A percentile compares a stretch with the other conserved stretches of the same genome.
These are phyloP conservation scores for Fusarium sp. DNA, from an alignment of 2,329 filamentous ascomycete species.

Conservation along the genomic window DNA sequence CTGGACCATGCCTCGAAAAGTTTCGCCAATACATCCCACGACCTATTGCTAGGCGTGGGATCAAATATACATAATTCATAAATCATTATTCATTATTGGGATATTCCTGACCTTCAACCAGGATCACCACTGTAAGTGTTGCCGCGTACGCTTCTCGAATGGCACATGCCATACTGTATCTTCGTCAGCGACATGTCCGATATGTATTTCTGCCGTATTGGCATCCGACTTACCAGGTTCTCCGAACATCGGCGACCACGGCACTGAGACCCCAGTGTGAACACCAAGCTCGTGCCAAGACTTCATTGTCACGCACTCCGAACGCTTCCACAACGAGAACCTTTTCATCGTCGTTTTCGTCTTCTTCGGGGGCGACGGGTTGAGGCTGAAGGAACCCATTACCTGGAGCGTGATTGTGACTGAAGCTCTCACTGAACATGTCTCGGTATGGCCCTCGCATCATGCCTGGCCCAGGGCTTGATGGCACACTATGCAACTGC, in stretches of 20 bases:
- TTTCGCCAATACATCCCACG: slow-evolving; percentile 21
- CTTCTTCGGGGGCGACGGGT: slow-evolving; percentile 52
- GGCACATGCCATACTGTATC: slow-evolving; percentile 77
- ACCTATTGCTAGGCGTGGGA: slow-evolving; percentile 18
- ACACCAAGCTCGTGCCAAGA: slow-evolving; percentile 83
- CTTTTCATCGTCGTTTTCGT: slow-evolving; percentile 71
- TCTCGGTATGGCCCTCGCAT: slow-evolving; percentile 48
- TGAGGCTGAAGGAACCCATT: slow-evolving; percentile 41
- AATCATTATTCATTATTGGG: slow-evolving; percentile 60
- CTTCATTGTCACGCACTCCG: slow-evolving; percentile 82
- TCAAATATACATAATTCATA: slow-evolving; percentile 45
- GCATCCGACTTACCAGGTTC: slow-evolving; percentile 71
- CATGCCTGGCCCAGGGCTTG: slow-evolving; percentile 54
- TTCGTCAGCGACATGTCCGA: slow-evolving; percentile 23
- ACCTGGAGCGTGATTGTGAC: slow-evolving; percentile 30
- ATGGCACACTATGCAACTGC: slow-evolving; percentile 52
- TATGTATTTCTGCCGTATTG: not conserved
- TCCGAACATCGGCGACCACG: slow-evolving; percentile 77
- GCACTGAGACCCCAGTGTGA: slow-evolving; percentile 81
- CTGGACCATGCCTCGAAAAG: slow-evolving; percentile 20
- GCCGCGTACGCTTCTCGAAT: slow-evolving; percentile 83
- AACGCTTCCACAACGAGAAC: slow-evolving; percentile 82
- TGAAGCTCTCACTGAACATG: slow-evolving; percentile 46
- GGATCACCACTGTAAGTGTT: slow-evolving; percentile 79
- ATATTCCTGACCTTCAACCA: slow-evolving; percentile 67